phyloP scores from a whole-genome alignment of 2,329 filamentous ascomycete species.

The Xylariomycetidae sp. region DNA sequence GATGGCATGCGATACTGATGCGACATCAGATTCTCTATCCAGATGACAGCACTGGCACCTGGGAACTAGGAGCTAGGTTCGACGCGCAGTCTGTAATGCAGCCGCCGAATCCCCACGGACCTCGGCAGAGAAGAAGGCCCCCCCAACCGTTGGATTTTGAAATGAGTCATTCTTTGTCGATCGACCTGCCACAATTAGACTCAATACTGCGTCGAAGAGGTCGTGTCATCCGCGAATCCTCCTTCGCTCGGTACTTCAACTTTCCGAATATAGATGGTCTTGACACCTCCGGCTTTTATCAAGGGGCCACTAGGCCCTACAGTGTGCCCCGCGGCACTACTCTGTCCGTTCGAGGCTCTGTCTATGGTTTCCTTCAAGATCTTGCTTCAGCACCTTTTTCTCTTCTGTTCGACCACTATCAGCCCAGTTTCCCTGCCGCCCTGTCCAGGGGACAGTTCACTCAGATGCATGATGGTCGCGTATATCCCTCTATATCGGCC shows the following conservation, averaged over 20 bases:
- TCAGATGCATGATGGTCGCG: constrained; percentile 33
- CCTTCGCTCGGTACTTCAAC: no score
- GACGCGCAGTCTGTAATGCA: constrained; percentile 1
- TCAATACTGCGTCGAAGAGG: neutral
- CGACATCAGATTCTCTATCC: neutral
- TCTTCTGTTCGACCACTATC: constrained; percentile 33
- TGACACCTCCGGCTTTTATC: no score
- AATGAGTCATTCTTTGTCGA: constrained; percentile 6
- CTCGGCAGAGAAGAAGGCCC: neutral
- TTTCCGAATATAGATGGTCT: neutral
- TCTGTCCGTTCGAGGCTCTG: constrained; percentile 33
- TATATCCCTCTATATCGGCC: constrained; percentile 33
- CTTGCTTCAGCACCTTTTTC: constrained; percentile 26
- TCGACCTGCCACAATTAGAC: constrained; percentile 4
- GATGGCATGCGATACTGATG: neutral
- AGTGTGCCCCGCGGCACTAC: constrained; percentile 22
- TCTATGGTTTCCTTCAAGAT: constrained; percentile 34
- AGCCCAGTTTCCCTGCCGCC: constrained; percentile 32
- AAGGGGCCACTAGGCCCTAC: neutral
- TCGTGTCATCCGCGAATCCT: neutral
- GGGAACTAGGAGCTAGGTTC: constrained; percentile 7
- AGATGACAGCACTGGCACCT: neutral
- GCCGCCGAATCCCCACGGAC: neutral
- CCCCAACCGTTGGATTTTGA: constrained; percentile 10
- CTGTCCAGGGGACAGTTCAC: constrained; percentile 31